Percentiles rank a stretch among this genome's conserved stretches.
Conservation (phyloP, 2,329 filamentous ascomycete species). For the Fusarium nisikadoi region DNA sequence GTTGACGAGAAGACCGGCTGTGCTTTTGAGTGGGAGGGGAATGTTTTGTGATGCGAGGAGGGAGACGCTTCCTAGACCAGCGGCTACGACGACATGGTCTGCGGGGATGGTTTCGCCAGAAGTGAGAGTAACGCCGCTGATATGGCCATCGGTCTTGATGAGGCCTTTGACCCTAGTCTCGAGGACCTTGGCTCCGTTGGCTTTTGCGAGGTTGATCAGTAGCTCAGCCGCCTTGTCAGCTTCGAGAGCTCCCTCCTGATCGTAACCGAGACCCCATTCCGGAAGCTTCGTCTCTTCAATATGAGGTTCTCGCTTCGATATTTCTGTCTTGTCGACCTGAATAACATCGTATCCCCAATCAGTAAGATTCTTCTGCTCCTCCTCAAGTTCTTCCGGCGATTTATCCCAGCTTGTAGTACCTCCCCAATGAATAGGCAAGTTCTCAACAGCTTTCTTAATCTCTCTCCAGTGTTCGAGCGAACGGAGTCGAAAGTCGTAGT, state of each 20-base stretch:
- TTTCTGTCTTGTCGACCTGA: not conserved
- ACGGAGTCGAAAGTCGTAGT: conserved; percentile 14
- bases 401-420: conserved; percentile 10
- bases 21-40: not conserved
- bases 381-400: not conserved
- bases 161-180: not conserved
- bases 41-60: conserved; percentile 12
- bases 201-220: not conserved
- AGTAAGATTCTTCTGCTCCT: conserved; percentile 5
- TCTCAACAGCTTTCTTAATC: not conserved
- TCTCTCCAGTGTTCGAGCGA: conserved; percentile 12
- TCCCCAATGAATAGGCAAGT: conserved; percentile 11
- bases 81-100: conserved; percentile 18
- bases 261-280: conserved; percentile 17
- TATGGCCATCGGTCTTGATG: not conserved
- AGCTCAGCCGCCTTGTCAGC: conserved; percentile 4
- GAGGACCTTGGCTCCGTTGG: not conserved
- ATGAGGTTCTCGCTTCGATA: not conserved
- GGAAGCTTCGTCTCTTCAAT: not conserved
- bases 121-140: conserved; percentile 4
- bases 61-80: conserved; percentile 14
- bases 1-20: conserved; percentile 14
- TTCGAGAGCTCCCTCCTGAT: conserved; percentile 18
- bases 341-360: conserved; percentile 11
- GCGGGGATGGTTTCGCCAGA: not conserved